Base-by-base conservation (phyloP, 2,329 filamentous ascomycete genomes). In the Camptophora hylomeconis region DNA sequence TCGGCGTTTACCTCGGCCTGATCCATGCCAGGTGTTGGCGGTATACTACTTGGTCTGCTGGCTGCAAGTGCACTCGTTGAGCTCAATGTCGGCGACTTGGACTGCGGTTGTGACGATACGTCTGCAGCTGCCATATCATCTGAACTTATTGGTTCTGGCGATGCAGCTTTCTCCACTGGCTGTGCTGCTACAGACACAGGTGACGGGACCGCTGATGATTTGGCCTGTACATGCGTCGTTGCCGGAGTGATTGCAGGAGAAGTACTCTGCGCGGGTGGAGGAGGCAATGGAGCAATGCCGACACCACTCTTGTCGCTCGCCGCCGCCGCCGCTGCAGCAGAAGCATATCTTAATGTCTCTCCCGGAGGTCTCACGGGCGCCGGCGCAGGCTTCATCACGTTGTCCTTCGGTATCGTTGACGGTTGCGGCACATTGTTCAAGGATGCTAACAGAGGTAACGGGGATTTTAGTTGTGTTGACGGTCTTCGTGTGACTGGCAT, bases 341-440 rank as follows among this genome's bases (percentile, higher is more conserved):
- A 95, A 24, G 89, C 89, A 52, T 98, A 98, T 57, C 95, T 95
- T 42, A 98, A 65, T 2, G 80, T 82, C 53, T 95, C 87, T 26
- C 84, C 84, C 3, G 83, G 80, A 5, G 81, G 75, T 52, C 87
- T 73, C 35, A 80, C 75, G 1, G 89, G 89, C 45, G 86, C 59
- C 11, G 83, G 76, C 11, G 89, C 89, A 8, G 89, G 87, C 61
- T 95, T 98, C 87, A 95, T 95, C 30, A 67, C 61, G 30, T 65
- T 65, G 30, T 64, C 65, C 33, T 67, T 59, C 28, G 66, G 57
- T 49, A 49, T 51, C 12, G 55, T 50, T 17, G 35, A 17, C n/a
- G 41, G 40, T 26, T 40, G 40, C 14, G 53, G 49, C 30, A 56
- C 51, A 2, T 75, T 77, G 53, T 95, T 84, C 45, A 98, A 61